Evolutionary conservation across 805 yeast species (phyloP), one percentile per base, ranked within the genome.

Genomic region (Saturnispora silvae): DNA sequence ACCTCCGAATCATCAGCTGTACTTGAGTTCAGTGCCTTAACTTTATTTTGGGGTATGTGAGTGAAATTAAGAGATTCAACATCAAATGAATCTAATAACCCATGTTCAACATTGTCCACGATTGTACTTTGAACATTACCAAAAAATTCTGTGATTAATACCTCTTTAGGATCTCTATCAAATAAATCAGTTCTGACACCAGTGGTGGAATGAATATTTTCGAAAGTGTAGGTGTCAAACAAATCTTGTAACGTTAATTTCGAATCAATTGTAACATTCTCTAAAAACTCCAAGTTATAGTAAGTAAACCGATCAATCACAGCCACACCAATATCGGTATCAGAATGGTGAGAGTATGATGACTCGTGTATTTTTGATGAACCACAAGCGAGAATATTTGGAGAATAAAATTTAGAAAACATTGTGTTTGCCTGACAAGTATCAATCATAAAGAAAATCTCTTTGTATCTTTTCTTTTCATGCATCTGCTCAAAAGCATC

Each of bases 391-490:
- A 92, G 60, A 32, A 92, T 75, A 55, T 92, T 86, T 24, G 98
- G 97, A 8, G 95, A 81, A 55, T 85, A 86, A 53, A 89, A 77
- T 52, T 81, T 74, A 40, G 94, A 79, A 61, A 81, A 92, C 98
- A 92, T 89, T 13, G 98, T 85, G 60, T 89, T 92, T 19, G 98
- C 98, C 64, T 92, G 98, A 54, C 99, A 92, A 0, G 99, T 92
- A 58, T 92, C 99, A 45, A 92, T 81, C 97, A 92, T 92, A 61
- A 92, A 92, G 53, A 92, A 76, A 24, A 92, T 82, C 63, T 92
- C 97, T 49, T 87, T 86, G 64, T 92, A 92, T 39, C 98, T 69
- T 48, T 82, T 81, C 72, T 87, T 87, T 56, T 89, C 95, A 63
- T 84, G 75, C 98, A 92, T 92, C 56, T 92, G 96, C 36, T 75